phyloP scores from a whole-genome alignment of 2,329 filamentous ascomycete genomes.

The Coniochaeta sp. region DNA sequence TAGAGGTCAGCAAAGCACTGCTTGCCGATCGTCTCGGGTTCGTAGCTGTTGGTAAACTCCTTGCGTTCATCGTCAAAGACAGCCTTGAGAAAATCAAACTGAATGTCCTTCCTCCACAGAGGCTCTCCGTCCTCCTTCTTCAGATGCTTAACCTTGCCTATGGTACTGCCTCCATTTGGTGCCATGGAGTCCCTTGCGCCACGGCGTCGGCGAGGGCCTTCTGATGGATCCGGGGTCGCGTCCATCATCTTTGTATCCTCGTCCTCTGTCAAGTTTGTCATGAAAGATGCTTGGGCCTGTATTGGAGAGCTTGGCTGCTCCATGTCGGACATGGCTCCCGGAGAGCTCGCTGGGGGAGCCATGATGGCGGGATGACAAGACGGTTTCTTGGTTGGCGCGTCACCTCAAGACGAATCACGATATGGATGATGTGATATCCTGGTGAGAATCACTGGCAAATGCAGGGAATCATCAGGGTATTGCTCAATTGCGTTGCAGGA shows the following conservation, averaged over 20 bases:
- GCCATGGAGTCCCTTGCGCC: slow-evolving; percentile 21
- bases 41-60: slow-evolving; percentile 90
- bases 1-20: slow-evolving; percentile 92
- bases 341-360: slow-evolving; percentile 22
- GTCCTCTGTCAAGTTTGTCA: slow-evolving; percentile 38
- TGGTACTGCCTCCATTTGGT: slow-evolving; percentile 24
- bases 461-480: neutral
- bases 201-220: slow-evolving; percentile 17
- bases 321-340: slow-evolving; percentile 34
- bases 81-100: slow-evolving; percentile 75
- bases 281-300: slow-evolving; percentile 36
- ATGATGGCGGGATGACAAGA: neutral
- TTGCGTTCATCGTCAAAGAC: slow-evolving; percentile 67
- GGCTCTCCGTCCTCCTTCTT: slow-evolving; percentile 88
- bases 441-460: no score
- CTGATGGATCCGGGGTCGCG: slow-evolving; percentile 32
- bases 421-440: neutral
- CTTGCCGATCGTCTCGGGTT: slow-evolving; percentile 49
- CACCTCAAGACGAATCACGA: neutral
- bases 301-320: slow-evolving; percentile 39
- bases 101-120: slow-evolving; percentile 80
- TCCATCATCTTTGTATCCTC: slow-evolving; percentile 34
- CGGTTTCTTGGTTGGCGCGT: neutral
- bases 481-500: neutral
- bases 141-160: slow-evolving; percentile 71